phyloP scores from a whole-genome alignment of 225 moss, liverwort and hornwort genomes.

The Anthoceros angustus region DNA sequence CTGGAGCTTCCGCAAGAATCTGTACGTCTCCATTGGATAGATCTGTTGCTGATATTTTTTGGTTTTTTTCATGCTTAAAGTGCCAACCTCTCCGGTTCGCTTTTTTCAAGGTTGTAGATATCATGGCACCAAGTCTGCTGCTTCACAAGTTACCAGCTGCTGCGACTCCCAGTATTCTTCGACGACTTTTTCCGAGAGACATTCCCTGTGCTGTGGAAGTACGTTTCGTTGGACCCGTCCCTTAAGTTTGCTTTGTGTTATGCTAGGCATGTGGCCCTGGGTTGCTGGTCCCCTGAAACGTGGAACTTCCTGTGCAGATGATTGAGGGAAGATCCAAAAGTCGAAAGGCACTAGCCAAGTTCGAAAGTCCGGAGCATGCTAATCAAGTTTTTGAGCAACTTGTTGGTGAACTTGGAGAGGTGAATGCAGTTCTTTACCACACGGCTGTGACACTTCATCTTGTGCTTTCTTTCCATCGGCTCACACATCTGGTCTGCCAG shows the following conservation, averaged over 20 bases:
- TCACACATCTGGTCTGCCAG: slow-evolving; percentile 6
- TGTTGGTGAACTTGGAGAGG: slow-evolving; percentile 22
- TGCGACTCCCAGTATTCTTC: slow-evolving; percentile 18
- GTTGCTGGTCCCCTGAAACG: slow-evolving; percentile 3
- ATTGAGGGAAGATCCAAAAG: slow-evolving; percentile 9
- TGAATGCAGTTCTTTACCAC: slow-evolving; percentile 10
- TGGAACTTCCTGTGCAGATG: background rate
- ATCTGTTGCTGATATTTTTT: background rate
- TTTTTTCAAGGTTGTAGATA: slow-evolving; percentile 18
- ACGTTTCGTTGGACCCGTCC: background rate
- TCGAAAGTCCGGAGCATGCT: slow-evolving; percentile 29
- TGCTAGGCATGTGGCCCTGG: background rate
- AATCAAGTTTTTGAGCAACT: slow-evolving; percentile 30
- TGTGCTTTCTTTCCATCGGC: background rate
- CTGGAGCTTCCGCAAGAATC: slow-evolving; percentile 25
- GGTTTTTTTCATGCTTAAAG: background rate
- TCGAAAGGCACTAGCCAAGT: slow-evolving; percentile 18
- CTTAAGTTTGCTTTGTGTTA: slow-evolving; percentile 9
- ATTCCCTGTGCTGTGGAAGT: slow-evolving; percentile 25
- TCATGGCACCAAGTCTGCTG: slow-evolving; percentile 22
- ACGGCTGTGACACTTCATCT: background rate
- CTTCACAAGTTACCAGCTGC: slow-evolving; percentile 29
- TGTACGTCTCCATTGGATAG: background rate
- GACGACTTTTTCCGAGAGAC: slow-evolving; percentile 19
- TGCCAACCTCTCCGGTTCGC: background rate